These are phyloP conservation scores for Phytophthora fragariae DNA, from an alignment of 352 stramenopile genomes.

Conservation along the genomic window DNA sequence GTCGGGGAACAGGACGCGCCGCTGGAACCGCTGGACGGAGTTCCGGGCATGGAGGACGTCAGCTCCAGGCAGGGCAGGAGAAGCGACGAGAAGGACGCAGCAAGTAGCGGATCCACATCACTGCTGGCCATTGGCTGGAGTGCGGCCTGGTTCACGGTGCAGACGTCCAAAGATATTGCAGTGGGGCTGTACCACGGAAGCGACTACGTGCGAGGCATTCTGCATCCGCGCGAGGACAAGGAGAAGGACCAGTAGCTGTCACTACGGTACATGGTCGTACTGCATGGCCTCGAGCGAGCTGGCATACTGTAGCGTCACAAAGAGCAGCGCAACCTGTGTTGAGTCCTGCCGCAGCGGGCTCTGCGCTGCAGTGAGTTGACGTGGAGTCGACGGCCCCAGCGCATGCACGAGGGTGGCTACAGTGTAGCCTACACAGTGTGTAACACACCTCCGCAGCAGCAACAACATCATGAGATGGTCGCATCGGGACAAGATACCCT, in stretches of 20 bases:
- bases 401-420: neutral
- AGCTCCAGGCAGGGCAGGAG: conserved; percentile 10
- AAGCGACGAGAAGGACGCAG: conserved; percentile 4
- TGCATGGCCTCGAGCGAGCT: neutral
- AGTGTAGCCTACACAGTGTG: too few relatives aligned
- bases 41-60: conserved; percentile 39
- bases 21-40: conserved; percentile 46
- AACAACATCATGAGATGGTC: too few relatives aligned
- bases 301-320: neutral
- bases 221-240: conserved; percentile 30
- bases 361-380: neutral
- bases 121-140: conserved; percentile 45
- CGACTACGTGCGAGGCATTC: conserved; percentile 49
- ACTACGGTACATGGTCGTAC: neutral
- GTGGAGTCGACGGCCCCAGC: neutral
- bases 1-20: conserved; percentile 35
- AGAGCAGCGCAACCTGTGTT: too few relatives aligned
- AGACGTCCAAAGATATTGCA: conserved; percentile 55
- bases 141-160: conserved; percentile 54
- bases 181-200: conserved; percentile 51
- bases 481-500: too few relatives aligned
- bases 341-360: too few relatives aligned
- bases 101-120: conserved; percentile 12
- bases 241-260: conserved; percentile 31
- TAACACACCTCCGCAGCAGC: too few relatives aligned